Conservation (phyloP, 352 stramenopile species). For the Globisporangium megalacanthum region DNA sequence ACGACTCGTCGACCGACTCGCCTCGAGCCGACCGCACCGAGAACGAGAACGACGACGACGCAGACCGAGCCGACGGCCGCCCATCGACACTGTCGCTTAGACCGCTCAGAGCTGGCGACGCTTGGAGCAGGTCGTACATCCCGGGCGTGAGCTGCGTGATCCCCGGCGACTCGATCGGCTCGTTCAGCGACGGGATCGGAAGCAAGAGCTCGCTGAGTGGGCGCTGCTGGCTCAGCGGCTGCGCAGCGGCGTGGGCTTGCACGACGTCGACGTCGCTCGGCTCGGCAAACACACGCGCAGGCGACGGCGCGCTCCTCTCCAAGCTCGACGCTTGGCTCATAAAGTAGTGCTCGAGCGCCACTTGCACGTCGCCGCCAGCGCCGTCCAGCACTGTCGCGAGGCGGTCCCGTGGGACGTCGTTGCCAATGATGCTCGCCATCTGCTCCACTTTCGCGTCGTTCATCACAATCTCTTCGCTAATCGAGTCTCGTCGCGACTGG, state of each 20-base stretch:
- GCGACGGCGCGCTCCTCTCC: constrained; percentile 14
- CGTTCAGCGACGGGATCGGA: constrained; percentile 44
- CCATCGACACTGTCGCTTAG: background rate
- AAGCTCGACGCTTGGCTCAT: constrained; percentile 59
- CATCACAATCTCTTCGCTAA: constrained; percentile 62
- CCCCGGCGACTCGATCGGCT: constrained; percentile 15
- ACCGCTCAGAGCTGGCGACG: background rate
- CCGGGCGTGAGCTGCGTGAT: constrained; percentile 10
- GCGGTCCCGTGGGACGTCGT: constrained; percentile 60
- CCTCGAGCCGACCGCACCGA: constrained; percentile 6
- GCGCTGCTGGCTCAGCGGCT: constrained; percentile 33
- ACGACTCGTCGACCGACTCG: constrained; percentile 14
- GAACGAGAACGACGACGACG: background rate
- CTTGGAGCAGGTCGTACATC: constrained; percentile 15
- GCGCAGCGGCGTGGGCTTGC: constrained; percentile 25
- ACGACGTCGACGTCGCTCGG: constrained; percentile 15
- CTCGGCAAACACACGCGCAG: background rate
- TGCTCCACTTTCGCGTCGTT: constrained; percentile 81
- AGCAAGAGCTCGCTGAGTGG: constrained; percentile 69
- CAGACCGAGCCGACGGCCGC: background rate
- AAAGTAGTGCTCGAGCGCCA: constrained; percentile 87
- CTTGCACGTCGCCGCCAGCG: constrained; percentile 73
- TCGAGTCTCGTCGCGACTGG: constrained; percentile 39
- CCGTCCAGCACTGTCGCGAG: constrained; percentile 76
- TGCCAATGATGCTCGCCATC: constrained; percentile 75